Conservation (phyloP, 805 yeast genomes). For the Spathaspora sp. region DNA sequence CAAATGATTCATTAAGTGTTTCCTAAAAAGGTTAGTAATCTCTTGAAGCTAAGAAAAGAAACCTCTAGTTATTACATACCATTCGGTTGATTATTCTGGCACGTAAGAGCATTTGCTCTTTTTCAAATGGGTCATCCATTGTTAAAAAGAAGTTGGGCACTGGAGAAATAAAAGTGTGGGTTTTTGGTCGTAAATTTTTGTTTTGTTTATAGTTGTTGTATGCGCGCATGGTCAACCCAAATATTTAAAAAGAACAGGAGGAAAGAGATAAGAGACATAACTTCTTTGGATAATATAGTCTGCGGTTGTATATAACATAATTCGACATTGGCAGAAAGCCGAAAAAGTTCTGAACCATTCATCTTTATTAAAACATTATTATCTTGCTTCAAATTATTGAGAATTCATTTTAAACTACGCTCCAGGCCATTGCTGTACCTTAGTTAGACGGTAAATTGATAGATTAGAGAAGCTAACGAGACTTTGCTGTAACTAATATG, state of each 20-base stretch:
- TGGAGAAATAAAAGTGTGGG: background rate
- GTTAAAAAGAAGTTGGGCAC: conserved; percentile 2
- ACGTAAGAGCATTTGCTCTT: conserved; percentile 70
- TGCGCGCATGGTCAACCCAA: background rate
- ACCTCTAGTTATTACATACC: conserved; percentile 41
- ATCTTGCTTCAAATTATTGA: no score
- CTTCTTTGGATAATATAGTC: no score
- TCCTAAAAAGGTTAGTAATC: conserved; percentile 37
- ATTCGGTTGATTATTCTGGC: conserved; percentile 75
- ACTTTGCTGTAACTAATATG: no score
- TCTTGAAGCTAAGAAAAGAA: background rate
- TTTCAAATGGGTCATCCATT: conserved; percentile 87
- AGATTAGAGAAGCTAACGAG: no score
- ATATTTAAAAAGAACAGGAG: background rate
- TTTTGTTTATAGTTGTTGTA: background rate
- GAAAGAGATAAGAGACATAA: background rate
- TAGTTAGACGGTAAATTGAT: no score
- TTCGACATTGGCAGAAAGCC: background rate
- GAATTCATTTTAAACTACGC: no score
- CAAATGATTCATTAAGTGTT: conserved; percentile 67
- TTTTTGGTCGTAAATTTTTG: background rate
- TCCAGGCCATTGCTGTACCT: no score
- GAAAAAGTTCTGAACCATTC: no score
- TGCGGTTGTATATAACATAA: no score
- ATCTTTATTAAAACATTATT: no score